Conservation (phyloP, 2,329 filamentous ascomycete genomes). For the Zopfia rhizophila region DNA sequence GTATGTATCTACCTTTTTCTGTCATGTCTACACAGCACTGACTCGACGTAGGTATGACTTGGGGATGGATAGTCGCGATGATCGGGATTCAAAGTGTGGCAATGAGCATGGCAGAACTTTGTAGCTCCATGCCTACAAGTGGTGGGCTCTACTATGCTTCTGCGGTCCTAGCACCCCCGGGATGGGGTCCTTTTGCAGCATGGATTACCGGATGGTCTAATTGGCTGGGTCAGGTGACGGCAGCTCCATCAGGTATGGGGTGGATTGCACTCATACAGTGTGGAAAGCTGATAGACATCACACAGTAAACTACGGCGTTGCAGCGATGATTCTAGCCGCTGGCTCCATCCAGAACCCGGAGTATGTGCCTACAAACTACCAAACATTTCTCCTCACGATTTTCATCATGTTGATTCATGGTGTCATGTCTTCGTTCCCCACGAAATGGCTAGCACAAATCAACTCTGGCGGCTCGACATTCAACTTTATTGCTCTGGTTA, state of each 20-base stretch:
- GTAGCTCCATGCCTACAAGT: conserved; percentile 76
- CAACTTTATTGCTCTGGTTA: conserved; percentile 74
- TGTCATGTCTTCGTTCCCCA: conserved; percentile 75
- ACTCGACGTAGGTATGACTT: conserved; percentile 69
- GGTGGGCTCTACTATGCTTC: conserved; percentile 80
- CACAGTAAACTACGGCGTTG: conserved; percentile 71
- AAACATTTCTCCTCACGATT: conserved; percentile 74
- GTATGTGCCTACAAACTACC: conserved; percentile 73
- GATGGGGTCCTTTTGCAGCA: conserved; percentile 73
- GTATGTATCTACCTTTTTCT: conserved; percentile 28
- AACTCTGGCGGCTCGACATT: conserved; percentile 76
- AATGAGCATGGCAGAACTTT: conserved; percentile 73
- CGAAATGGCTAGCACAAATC: conserved; percentile 74
- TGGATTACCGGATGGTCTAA: conserved; percentile 78
- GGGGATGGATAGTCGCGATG: conserved; percentile 81
- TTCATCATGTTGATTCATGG: conserved; percentile 75
- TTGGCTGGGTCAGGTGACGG: conserved; percentile 74
- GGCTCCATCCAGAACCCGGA: conserved; percentile 73
- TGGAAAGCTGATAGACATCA: neutral
- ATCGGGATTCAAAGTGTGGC: conserved; percentile 77
- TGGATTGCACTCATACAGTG: neutral
- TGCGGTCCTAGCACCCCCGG: conserved; percentile 74
- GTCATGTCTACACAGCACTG: conserved; percentile 7
- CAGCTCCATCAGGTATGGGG: conserved; percentile 63
- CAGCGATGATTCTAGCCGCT: conserved; percentile 77